Conservation (phyloP, 106 monocot genomes). For the Allium fistulosum region DNA sequence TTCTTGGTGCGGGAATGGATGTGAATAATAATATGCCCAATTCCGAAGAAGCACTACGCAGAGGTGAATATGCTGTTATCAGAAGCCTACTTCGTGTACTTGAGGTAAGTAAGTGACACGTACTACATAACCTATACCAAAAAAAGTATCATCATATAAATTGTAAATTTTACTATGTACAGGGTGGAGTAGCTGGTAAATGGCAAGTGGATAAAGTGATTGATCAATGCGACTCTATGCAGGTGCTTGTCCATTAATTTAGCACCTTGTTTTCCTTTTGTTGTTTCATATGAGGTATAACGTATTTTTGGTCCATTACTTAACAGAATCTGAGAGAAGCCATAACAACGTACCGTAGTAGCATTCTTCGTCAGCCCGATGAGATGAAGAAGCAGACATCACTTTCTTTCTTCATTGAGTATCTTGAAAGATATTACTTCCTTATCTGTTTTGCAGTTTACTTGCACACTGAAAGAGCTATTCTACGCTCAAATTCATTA, state of each 20-base stretch:
- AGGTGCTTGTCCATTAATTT: slow-evolving; percentile 29
- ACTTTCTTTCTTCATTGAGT: slow-evolving; percentile 95
- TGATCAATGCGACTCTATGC: slow-evolving; percentile 95
- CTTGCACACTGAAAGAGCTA: slow-evolving; percentile 73
- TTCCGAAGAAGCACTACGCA: slow-evolving; percentile 81
- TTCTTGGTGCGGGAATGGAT: slow-evolving; percentile 43
- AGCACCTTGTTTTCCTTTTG: too few species aligned
- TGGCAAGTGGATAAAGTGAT: slow-evolving; percentile 97
- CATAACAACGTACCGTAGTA: slow-evolving; percentile 82
- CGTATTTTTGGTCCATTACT: neutral
- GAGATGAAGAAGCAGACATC: slow-evolving; percentile 96
- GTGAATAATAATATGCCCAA: slow-evolving; percentile 51
- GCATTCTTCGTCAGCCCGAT: slow-evolving; percentile 93
- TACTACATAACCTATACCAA: too few species aligned
- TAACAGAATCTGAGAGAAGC: slow-evolving; percentile 94
- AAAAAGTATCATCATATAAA: too few species aligned
- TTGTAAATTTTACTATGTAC: neutral
- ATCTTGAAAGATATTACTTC: slow-evolving; percentile 96
- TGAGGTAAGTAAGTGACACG: slow-evolving; percentile 41
- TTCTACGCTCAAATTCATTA: slow-evolving; percentile 28
- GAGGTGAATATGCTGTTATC: slow-evolving; percentile 98
- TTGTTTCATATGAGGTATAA: neutral
- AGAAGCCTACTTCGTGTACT: slow-evolving; percentile 91
- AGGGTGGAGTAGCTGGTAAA: slow-evolving; percentile 97
- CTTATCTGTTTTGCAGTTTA: slow-evolving; percentile 98